Percentiles rank a stretch among this genome's conserved stretches.
These are phyloP conservation scores for Geotrichum bryndzae DNA, from an alignment of 1,139 yeast species.

Conservation along the genomic window DNA sequence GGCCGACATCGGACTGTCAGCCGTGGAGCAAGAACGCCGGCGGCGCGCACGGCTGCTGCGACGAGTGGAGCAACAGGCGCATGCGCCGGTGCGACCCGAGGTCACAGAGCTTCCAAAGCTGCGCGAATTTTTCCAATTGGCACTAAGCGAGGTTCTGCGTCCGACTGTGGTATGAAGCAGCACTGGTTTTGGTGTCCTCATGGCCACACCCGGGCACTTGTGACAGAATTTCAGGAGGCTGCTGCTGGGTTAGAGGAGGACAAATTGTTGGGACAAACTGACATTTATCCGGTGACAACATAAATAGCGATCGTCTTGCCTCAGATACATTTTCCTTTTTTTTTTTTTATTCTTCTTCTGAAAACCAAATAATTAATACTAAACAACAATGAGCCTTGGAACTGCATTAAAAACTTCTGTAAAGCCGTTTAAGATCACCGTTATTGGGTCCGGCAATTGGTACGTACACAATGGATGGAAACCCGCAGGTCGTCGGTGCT, in stretches of 20 bases:
- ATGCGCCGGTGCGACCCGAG: slow-evolving; percentile 30
- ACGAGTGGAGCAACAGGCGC: slow-evolving; percentile 15
- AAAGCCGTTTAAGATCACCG: slow-evolving; percentile 31
- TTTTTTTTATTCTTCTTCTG: not conserved
- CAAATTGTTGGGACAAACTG: slow-evolving; percentile 2
- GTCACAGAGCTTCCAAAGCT: slow-evolving; percentile 30
- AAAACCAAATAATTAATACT: not conserved
- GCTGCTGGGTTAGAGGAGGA: too few relatives aligned
- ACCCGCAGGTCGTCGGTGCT: not conserved
- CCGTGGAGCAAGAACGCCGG: slow-evolving; percentile 18
- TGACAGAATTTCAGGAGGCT: not conserved
- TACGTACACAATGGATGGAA: not conserved
- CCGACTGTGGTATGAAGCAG: not conserved
- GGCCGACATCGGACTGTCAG: slow-evolving; percentile 10
- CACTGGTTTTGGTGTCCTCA: not conserved
- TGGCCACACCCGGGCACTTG: too few relatives aligned
- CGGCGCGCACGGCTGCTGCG: slow-evolving; percentile 21
- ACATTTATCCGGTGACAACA: not conserved
- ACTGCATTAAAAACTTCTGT: not conserved
- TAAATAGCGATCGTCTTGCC: not conserved
- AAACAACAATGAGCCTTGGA: not conserved
- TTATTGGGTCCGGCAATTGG: slow-evolving; percentile 48
- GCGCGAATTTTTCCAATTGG: slow-evolving; percentile 25
- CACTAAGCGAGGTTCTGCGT: slow-evolving; percentile 18
- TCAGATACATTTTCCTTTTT: not conserved